These are phyloP conservation scores for Phycomyces blakesleeanus DNA, from an alignment of 192 early-diverging fungal species.

Conservation along the genomic window DNA sequence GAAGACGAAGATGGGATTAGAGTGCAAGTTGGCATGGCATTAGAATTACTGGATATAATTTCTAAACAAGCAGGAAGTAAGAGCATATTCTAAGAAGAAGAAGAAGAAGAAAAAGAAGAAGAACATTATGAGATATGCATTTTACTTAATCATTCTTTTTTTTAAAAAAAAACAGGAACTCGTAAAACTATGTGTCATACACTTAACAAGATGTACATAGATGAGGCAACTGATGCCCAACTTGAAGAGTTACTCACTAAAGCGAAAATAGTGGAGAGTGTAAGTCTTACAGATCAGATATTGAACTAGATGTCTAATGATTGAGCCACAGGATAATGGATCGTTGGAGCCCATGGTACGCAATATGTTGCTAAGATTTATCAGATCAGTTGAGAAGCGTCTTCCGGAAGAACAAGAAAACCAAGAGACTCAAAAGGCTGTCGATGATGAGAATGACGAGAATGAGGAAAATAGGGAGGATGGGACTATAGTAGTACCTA, in stretches of 20 bases:
- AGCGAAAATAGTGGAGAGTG: constrained; percentile 37
- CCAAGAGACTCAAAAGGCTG: not conserved
- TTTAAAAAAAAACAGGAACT: constrained; percentile 35
- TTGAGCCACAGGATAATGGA: not conserved
- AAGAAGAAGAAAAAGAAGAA: too few relatives aligned
- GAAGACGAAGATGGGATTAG: constrained; percentile 40
- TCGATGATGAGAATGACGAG: too few relatives aligned
- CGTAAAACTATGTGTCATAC: constrained; percentile 63
- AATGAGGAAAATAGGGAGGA: constrained; percentile 12
- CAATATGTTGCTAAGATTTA: constrained; percentile 9
- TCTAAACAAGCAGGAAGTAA: constrained; percentile 38
- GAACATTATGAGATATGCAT: too few relatives aligned
- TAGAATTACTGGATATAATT: constrained; percentile 60
- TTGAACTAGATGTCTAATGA: not conserved
- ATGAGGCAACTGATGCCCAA: constrained; percentile 37
- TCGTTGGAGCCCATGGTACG: constrained; percentile 4
- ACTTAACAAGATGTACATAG: constrained; percentile 54
- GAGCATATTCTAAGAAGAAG: not conserved
- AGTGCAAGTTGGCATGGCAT: constrained; percentile 53
- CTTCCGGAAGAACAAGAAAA: too few relatives aligned
- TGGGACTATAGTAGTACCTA: not conserved
- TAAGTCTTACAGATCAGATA: constrained; percentile 18
- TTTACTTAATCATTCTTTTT: not conserved
- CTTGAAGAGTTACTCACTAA: constrained; percentile 36
- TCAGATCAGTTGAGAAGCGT: not conserved